Evolutionary conservation across 192 early-diverging fungal genomes (phyloP), one percentile per base, ranked within the genome.

Genomic region (Lobosporangium transversale): DNA sequence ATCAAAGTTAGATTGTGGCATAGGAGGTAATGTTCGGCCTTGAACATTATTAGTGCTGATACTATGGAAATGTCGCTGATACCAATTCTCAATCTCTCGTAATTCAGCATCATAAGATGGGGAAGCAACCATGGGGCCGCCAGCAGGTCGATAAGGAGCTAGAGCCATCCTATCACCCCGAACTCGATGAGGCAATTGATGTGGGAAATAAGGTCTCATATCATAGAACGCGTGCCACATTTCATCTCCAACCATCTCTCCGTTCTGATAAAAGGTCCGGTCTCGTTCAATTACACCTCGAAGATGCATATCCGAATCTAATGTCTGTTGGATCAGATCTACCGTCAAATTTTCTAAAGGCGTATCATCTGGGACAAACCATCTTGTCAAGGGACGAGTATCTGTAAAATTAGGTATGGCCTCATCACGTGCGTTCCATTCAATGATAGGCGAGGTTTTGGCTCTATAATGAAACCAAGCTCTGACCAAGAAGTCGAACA

Each of bases 401-500:
- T 63, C 61, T 7, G 30, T 26, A 51, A 51, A 63, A 0, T 15
- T 33, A 2, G 49, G 61, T 18, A 63, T 18, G 10, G 20, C 4
- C 18, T 8, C 20, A 1, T 37, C 17, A 0, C 49, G 24, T 5
- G 50, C 61, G 8, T 37, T n/a, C 49, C 36, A 63, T 24, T 63
- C 49, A 9, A 63, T 24, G 27, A 63, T 12, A 14, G 61, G 61
- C 0, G 61, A 63, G 15, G 50, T 63, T 11, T 37, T 33, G 36
- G 50, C 23, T 18, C 61, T 31, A 30, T 30, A 37, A 20, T 53
- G 47, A 47, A 17, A 12, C 61, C 61, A 63, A 21, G 61, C 33
- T 27, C 53, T 63, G 0, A 29, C 35, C 11, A 63, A 29, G 42
- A 42, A 65, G 7, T 65, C 52, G 15, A 65, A 44, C n/a, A 53